Conservation (phyloP, 495 filamentous ascomycete species). For the Amniculicola lignicola region DNA sequence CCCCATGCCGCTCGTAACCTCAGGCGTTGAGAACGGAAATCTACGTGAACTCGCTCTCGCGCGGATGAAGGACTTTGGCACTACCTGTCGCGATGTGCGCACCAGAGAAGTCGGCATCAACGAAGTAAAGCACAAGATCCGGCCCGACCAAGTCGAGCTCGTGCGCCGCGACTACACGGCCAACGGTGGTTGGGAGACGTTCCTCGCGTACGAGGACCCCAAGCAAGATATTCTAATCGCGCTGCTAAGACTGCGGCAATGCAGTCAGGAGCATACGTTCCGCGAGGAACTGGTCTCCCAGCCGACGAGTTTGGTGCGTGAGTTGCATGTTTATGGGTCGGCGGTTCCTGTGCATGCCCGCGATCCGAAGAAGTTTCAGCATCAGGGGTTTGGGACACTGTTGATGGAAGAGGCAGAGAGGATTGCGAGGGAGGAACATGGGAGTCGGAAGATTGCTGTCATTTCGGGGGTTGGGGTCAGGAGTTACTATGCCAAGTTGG, state of each 20-base stretch:
- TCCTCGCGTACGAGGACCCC: slow-evolving; percentile 94
- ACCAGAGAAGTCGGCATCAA: slow-evolving; percentile 97
- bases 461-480: slow-evolving; percentile 94
- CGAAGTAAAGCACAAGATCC: slow-evolving; percentile 97
- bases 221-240: slow-evolving; percentile 98
- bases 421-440: slow-evolving; percentile 90
- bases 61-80: slow-evolving; percentile 98
- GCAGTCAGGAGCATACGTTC: slow-evolving; percentile 84
- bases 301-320: slow-evolving; percentile 85
- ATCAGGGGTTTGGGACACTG: slow-evolving; percentile 93
- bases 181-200: slow-evolving; percentile 97
- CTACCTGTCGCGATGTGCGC: slow-evolving; percentile 94
- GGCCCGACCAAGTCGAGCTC: slow-evolving; percentile 92
- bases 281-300: slow-evolving; percentile 80
- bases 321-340: slow-evolving; percentile 94
- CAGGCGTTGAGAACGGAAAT: slow-evolving; percentile 97
- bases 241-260: slow-evolving; percentile 84
- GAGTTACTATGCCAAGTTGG: slow-evolving; percentile 88
- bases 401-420: slow-evolving; percentile 97
- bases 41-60: slow-evolving; percentile 87
- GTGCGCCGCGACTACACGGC: slow-evolving; percentile 93
- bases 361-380: slow-evolving; percentile 94
- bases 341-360: slow-evolving; percentile 92
- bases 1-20: slow-evolving; percentile 95
- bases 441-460: slow-evolving; percentile 88